A percentile compares a stretch with the other conserved stretches of the same genome.
Conservation (phyloP, 352 stramenopile genomes). For the Pythium monospermum region DNA sequence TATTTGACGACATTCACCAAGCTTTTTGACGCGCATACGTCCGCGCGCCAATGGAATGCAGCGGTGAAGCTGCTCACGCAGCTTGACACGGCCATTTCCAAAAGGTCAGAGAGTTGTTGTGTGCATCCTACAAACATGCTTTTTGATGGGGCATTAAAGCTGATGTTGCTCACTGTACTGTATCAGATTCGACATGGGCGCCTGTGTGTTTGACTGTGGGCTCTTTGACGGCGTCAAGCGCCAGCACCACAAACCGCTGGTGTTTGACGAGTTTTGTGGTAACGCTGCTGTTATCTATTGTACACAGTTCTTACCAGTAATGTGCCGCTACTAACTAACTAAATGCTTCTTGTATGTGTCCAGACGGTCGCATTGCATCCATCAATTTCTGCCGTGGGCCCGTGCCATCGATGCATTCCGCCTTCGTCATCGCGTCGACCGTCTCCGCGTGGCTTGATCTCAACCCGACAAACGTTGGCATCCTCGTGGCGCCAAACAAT, state of each 20-base stretch:
- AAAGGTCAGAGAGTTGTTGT: too few species aligned
- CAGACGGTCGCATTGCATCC: conserved; percentile 78
- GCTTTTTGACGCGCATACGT: conserved; percentile 58
- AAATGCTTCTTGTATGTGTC: not conserved
- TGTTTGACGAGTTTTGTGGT: conserved; percentile 86
- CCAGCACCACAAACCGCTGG: conserved; percentile 72
- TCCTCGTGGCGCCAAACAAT: conserved; percentile 79
- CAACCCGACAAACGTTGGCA: conserved; percentile 66
- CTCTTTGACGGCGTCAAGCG: conserved; percentile 82
- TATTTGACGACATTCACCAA: conserved; percentile 78
- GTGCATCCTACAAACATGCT: too few species aligned
- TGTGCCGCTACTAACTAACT: not conserved
- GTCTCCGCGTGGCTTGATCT: conserved; percentile 79
- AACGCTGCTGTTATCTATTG: conserved; percentile 6
- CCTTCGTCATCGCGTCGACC: conserved; percentile 78
- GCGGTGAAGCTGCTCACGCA: conserved; percentile 72
- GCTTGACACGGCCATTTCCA: conserved; percentile 55
- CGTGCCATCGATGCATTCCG: conserved; percentile 81
- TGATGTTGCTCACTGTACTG: too few species aligned
- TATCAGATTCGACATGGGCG: conserved; percentile 74
- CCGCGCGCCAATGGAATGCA: conserved; percentile 58
- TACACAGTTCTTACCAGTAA: not conserved
- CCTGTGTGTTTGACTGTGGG: conserved; percentile 83
- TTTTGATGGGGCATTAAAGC: not conserved
- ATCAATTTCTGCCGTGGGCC: conserved; percentile 66